Evolutionary conservation across 1,284 basidiomycete genomes (phyloP), one percentile per base, ranked within the genome.

Genomic region (Boletus semigastroideus): DNA sequence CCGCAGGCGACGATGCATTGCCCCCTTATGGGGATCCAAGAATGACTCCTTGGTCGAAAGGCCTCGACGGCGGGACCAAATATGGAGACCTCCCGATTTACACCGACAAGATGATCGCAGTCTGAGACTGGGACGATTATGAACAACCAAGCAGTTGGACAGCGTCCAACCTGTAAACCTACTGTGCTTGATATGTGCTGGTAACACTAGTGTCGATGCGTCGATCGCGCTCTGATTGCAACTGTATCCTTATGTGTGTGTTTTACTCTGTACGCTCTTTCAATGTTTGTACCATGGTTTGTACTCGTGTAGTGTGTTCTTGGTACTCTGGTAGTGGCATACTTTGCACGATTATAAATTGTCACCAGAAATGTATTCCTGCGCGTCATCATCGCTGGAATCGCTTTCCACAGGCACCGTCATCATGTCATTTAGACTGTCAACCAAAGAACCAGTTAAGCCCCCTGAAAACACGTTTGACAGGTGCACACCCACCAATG

Each of bases 361-460:
- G n/a, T 34, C 31, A 40, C 42, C 3, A 25, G 34, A 11, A 31
- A 33, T 4, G 7, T 25, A 25, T 62, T 65, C 55, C 4, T 52
- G 25, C 4, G 2, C 42, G 1, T 57, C 53, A 5, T 42, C 51
- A 19, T 56, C 52, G 16, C 39, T 22, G 3, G 48, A 42, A 47
- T 62, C 65, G 14, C 20, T 42, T 25, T 53, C 67, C 19, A 52
- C 67, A 19, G 68, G 77, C 9, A 86, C 55, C 3, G 79, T 78
- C 68, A 85, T 79, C 66, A 80, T 74, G 53, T 87, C 85, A 60
- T 90, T 90, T 55, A 91, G 66, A 62, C 88, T 90, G 22, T 31
- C 28, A n/a, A 42, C 31, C 42, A 46, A 34, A 34, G 46, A 37
- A 49, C 12, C 4, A 7, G 33, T 30, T 46, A 20, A 55, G 51